A percentile compares a stretch with the other conserved stretches of the same genome.
Evolutionary conservation across 192 early-diverging fungal genomes (phyloP).

Genomic region (Mortierella claussenii): DNA sequence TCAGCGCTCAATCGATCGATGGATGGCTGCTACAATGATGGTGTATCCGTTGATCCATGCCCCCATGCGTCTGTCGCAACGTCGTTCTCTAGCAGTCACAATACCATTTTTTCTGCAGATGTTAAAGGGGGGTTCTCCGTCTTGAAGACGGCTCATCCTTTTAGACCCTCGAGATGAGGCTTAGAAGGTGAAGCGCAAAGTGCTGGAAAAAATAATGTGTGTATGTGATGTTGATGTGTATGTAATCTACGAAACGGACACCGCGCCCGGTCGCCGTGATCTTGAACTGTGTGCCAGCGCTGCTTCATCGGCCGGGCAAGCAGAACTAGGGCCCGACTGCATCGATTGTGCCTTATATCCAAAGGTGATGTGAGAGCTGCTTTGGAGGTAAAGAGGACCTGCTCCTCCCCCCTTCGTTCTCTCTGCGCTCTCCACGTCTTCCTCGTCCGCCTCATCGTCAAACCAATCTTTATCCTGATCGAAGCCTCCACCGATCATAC

Average conservation of each 20-base stretch:
- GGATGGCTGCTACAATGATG: too few relatives aligned
- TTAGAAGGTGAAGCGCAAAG: slow-evolving; percentile 6
- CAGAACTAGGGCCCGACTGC: not conserved
- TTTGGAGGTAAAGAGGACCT: slow-evolving; percentile 20
- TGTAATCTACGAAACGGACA: slow-evolving; percentile 13
- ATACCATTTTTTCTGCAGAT: slow-evolving; percentile 44
- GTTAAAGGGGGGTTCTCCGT: slow-evolving; percentile 19
- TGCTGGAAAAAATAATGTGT: not conserved
- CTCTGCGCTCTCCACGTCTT: not conserved
- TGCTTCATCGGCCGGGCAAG: not conserved
- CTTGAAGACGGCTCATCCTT: not conserved
- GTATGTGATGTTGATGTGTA: not conserved
- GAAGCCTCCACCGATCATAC: slow-evolving; percentile 33
- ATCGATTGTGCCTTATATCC: not conserved
- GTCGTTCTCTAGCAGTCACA: slow-evolving; percentile 25
- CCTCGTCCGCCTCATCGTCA: slow-evolving; percentile 1
- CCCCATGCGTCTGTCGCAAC: not conserved
- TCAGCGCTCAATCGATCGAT: slow-evolving; percentile 1
- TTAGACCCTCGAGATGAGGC: slow-evolving; percentile 7
- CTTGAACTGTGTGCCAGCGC: not conserved
- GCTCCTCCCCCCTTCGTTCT: not conserved
- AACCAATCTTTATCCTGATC: slow-evolving; percentile 15
- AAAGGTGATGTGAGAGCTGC: not conserved
- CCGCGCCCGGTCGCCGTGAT: slow-evolving; percentile 3
- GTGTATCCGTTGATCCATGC: slow-evolving; percentile 1